Conservation (phyloP, 768 basidiomycete species). For the Boletus rufocinnamomeus region DNA sequence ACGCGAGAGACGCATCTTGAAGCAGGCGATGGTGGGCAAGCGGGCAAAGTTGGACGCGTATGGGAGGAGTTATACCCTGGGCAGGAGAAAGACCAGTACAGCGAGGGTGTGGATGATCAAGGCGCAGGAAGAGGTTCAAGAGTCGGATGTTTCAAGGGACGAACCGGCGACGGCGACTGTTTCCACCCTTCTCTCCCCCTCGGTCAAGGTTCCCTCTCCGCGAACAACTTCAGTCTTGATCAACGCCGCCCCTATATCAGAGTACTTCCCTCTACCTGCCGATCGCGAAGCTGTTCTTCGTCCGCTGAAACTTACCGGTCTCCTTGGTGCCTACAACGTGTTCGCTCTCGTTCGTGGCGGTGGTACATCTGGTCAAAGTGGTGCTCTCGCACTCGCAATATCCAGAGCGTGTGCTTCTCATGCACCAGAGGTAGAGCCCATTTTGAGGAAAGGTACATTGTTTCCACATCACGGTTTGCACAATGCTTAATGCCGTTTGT, state of each 20-base stretch:
- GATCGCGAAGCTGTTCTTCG: constrained; percentile 83
- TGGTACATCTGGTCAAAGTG: constrained; percentile 92
- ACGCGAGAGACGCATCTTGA: constrained; percentile 32
- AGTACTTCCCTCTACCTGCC: constrained; percentile 72
- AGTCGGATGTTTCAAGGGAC: constrained; percentile 1
- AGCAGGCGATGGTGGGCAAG: constrained; percentile 46
- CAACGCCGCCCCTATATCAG: constrained; percentile 78
- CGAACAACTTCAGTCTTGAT: constrained; percentile 71
- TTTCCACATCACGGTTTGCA: not conserved
- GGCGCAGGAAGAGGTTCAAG: constrained; percentile 43
- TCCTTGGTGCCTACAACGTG: constrained; percentile 81
- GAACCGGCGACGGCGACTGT: constrained; percentile 10
- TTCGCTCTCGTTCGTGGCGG: constrained; percentile 81
- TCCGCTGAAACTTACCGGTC: constrained; percentile 81
- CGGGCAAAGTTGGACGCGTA: constrained; percentile 64
- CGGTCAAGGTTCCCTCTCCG: constrained; percentile 34
- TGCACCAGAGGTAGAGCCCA: constrained; percentile 59
- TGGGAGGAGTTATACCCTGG: constrained; percentile 85
- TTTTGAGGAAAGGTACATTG: constrained; percentile 68
- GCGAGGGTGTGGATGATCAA: constrained; percentile 95
- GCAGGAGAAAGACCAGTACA: constrained; percentile 85
- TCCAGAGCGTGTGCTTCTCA: constrained; percentile 74
- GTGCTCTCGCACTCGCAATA: constrained; percentile 77
- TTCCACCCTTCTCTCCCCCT: constrained; percentile 21
- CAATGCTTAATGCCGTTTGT: not conserved